Base-by-base conservation (phyloP, 1,139 yeast genomes). In the Yamadazyma membranifaciens region DNA sequence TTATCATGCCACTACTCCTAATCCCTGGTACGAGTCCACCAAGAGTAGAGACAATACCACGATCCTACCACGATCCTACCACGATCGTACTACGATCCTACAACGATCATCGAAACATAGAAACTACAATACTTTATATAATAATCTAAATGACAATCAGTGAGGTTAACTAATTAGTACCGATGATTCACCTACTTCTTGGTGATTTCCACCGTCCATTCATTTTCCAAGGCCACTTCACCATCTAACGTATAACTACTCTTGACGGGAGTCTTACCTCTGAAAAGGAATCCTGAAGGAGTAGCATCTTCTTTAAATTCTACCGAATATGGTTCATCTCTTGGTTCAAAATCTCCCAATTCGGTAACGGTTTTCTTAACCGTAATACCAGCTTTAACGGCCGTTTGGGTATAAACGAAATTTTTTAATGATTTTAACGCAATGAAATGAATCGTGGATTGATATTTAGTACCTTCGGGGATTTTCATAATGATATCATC, bases 251-350 rank as follows among this genome's bases (percentile, higher is more conserved):
- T 59, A 52, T 69, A 71, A 22, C 66, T 63, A 24, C 71, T 63
- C 9, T 54, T 53, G 42, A 69, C 66, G 10, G 60, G 58, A 51
- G 59, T 64, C 28, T 49, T 47, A 12, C 73, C 75, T 58, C 75
- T 67, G 40, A 63, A 51, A 35, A 69, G 55, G 52, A 62, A 69
- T 17, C 75, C 75, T 41, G 67, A 63, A 11, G 77, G 77, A 35
- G 75, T 62, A 13, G 56, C 55, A 43, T 69, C 75, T 42, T 60
- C 62, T 13, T 64, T 65, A 49, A 67, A 69, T 10, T 52, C 54
- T 45, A 58, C 57, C 14, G 51, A 13, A 49, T 63, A 61, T 7
- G 52, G 44, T 41, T 63, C 67, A 7, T 56, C 61, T 10, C 62
- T 56, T 31, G 73, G 65, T 37, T 57, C 66, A 48, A 49, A 62